Base-by-base conservation (phyloP, 2,329 filamentous ascomycete genomes). In the Ustilaginoidea virens region DNA sequence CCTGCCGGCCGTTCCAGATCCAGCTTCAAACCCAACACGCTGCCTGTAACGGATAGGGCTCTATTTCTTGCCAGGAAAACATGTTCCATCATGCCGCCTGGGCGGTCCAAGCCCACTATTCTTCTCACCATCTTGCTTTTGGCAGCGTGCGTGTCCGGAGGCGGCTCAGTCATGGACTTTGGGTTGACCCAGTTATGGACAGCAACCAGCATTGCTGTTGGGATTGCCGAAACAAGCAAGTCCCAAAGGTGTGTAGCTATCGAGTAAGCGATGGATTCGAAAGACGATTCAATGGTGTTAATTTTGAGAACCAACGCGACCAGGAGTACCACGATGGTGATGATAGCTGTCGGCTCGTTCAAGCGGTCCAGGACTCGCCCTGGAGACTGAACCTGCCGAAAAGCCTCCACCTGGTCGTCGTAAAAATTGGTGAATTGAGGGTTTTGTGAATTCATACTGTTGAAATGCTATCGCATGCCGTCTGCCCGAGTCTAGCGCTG, bases 51-150 rank as follows among this genome's bases (percentile, higher is more conserved):
- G 9, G 61, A 64, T 22, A 74, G 48, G 13, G 66, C 62, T 31
- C 66, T 64, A 32, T 66, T 64, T 19, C 72, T 63, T 4, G 62
- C 71, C 40, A 68, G 61, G 22, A 72, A 64, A 10, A 72, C 67
- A 5, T 63, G 64, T 27, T 57, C 61, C 43, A 74, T 61, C 36
- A 74, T 58, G 28, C 66, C 59, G 21, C 59, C 58, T 5, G 58
- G 49, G 29, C 46, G 58, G 39, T 72, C 66, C 35, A 78, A 44
- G 2, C 74, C 67, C 19, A 82, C 48, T 18, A 82, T 61, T 35
- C 69, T 66, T 40, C 65, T 61, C 54, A 83, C 63, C 7, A 65
- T 62, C 39, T 74, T 66, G 45, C 69, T 74, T 51, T 83, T 85
- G 16, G 65, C 63, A 11, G 60, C 61, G 55, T 65, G 58, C 23